Base-by-base conservation (phyloP, 768 basidiomycete species). In the Boletus reticulatus region DNA sequence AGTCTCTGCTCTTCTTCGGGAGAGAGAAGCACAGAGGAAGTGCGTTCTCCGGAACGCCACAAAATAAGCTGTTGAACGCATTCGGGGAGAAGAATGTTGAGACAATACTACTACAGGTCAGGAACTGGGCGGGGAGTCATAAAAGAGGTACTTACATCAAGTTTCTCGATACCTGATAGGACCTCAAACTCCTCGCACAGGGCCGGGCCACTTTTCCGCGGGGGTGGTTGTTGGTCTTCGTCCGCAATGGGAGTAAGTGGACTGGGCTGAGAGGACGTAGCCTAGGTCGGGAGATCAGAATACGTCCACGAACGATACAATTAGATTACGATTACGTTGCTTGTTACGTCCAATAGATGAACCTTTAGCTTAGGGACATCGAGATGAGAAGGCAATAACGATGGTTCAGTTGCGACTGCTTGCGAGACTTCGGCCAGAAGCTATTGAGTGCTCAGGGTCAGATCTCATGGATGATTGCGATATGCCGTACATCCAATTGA, bases 71-170 rank as follows among this genome's bases (percentile, higher is more conserved):
- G 90, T 42, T 85, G 74, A 39, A 88, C 75, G 4, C 85, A 78
- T 67, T 90, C 89, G 3, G 84, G 87, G 6, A 90, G 76, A 12
- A 92, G 80, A 31, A 92, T 78, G 55, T 87, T 83, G 37, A 81
- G 70, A 64, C 87, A 89, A 60, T 90, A 92, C 87, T 90, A 58
- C 31, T 48, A 44, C 48, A 19, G 6, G 39, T 63, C 42, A 52
- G 57, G 32, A 22, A 43, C 9, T 32, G 31, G 6, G 19, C 24
- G n/a, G 10, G 2, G 16, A 31, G 10, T 39, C 39, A 20, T 43
- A 39, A 44, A 9, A 36, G 47, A 42, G 27, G 27, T 9, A 52
- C 80, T 63, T 57, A 81, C 84, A 48, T 82, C 81, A 16, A 82
- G 67, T 63, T 84, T 84, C 59, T 81, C 80, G 9, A 82, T 47